Evolutionary conservation across 2,329 filamentous ascomycete genomes (phyloP), one percentile per base, ranked within the genome.

Genomic region (Blastomyces emzantsi): DNA sequence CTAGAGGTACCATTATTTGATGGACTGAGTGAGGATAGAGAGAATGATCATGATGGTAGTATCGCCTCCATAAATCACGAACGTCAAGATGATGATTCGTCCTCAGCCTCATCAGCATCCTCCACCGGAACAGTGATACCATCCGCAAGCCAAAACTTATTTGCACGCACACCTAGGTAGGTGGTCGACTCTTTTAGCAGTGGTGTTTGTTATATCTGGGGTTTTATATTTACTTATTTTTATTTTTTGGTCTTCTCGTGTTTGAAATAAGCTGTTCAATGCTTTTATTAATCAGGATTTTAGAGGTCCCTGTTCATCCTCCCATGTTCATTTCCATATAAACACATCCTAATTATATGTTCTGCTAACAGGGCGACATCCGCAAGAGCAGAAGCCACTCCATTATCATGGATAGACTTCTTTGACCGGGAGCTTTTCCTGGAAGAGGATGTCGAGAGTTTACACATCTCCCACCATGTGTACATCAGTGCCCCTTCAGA

Each of bases 41-140:
- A 72, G 43, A 70, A 73, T n/a, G 63, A 58, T 49, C 61, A 73
- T 75, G 52, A 68, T 25, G 63, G 63, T 63, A 64, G 55, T 71
- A 60, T 57, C 55, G 52, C 54, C 55, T 57, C 55, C 68, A 52
- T 63, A 62, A 69, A 64, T 51, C 69, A 68, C 41, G 71, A 73
- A 55, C 54, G 52, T 60, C 71, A 70, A 57, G 81, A 90, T 69
- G 86, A 87, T 67, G 87, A 90, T 73, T 89, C 87, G 17, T 90
- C 87, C 30, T 83, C 82, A 7, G 79, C 90, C 17, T 96, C 89
- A 0, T 96, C 92, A n/a, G 87, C 90, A 47, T 96, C 92, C 3
- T 97, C 92, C 1, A 91, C 92, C 3, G 92, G 92, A 33, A 97
- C 93, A n/a, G 83, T 97, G 66, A 88, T 91, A 67, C 91, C 92